Evolutionary conservation across 371 early-diverging fungal species (phyloP), one percentile per base, ranked within the genome.

Genomic region (Lichtheimia hyalospora): DNA sequence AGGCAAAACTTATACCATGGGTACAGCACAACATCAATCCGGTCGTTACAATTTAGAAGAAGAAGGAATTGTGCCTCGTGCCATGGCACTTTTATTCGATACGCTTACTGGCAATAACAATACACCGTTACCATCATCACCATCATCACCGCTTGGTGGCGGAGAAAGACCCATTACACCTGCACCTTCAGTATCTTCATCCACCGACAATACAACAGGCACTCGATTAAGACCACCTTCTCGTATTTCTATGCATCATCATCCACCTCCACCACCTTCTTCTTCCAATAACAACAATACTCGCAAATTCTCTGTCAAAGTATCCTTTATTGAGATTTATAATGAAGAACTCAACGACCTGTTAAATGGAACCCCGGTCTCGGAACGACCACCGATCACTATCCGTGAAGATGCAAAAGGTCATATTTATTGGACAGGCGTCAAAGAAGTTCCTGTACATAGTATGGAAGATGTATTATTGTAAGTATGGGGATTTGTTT

Each of bases 1-100:
- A 10, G 99, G 99, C 54, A 99, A 99, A 80, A 99, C 99, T 5
- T 96, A 94, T 68, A 99, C 99, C 7, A 99, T 99, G 98, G 95
- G 96, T 53, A 94, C 95, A 41, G 89, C 83, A 8, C 83, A 86
- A n/a, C 89, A 92, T 54, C 62, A 62, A 24, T 88, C 84, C 28
- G 79, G 82, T 42, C 71, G 78, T 20, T 64, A 66, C n/a, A 75
- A 88, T 55, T 56, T 74, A 39, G 70, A 81, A 44, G 71, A 82
- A 43, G 79, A 81, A 61, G 97, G 97, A 39, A 91, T 98, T 58
- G 92, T 98, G 49, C 96, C 97, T 25, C 83, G 96, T 46, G 91
- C 97, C 15, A 88, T 96, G 79, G 64, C 81, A 27, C 71, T 84
- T n/a, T 77, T 97, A 15, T 96, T 96, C 60, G 78, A 84, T n/a